Percentiles rank a stretch among this genome's conserved stretches.
Evolutionary conservation across 23 red algal genomes (phyloP).

Genomic region (Gracilaria gracilis): DNA sequence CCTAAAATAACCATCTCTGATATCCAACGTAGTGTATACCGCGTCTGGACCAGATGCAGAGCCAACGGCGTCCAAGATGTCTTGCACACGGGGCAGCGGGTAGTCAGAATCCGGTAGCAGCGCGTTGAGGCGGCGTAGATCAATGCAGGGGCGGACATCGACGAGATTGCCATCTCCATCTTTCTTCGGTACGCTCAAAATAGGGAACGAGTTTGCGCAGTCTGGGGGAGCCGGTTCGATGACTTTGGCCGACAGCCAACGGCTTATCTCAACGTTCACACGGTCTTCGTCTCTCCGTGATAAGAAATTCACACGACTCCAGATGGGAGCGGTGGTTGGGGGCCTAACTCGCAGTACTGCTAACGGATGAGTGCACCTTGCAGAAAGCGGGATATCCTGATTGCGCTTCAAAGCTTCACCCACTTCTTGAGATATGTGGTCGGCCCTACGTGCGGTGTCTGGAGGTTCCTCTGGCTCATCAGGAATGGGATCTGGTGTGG

Average conservation of each 20-base stretch:
- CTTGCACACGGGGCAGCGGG: neutral
- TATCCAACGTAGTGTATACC: slow-evolving; percentile 16
- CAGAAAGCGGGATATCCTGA: slow-evolving; percentile 18
- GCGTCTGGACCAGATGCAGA: neutral
- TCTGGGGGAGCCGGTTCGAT: slow-evolving; percentile 5
- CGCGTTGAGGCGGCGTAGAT: slow-evolving; percentile 12
- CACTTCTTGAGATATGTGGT: neutral
- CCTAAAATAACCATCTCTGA: slow-evolving; percentile 25
- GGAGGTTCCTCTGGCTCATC: neutral
- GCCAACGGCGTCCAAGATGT: slow-evolving; percentile 10
- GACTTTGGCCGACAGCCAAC: neutral
- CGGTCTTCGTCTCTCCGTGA: slow-evolving; percentile 1
- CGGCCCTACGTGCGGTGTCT: no score
- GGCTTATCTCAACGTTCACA: neutral
- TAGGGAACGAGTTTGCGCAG: slow-evolving; percentile 3
- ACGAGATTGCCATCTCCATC: neutral
- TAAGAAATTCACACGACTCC: slow-evolving; percentile 20
- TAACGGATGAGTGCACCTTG: slow-evolving; percentile 22
- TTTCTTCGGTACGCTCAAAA: slow-evolving; percentile 33
- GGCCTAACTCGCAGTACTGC: slow-evolving; percentile 23
- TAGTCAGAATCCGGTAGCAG: neutral
- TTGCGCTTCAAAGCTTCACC: neutral
- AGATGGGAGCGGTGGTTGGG: neutral
- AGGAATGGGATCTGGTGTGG: neutral
- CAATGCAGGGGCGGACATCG: slow-evolving; percentile 23